phyloP scores from a whole-genome alignment of 805 yeast genomes.

The Sugiyamaella boreocaroliniensis region DNA sequence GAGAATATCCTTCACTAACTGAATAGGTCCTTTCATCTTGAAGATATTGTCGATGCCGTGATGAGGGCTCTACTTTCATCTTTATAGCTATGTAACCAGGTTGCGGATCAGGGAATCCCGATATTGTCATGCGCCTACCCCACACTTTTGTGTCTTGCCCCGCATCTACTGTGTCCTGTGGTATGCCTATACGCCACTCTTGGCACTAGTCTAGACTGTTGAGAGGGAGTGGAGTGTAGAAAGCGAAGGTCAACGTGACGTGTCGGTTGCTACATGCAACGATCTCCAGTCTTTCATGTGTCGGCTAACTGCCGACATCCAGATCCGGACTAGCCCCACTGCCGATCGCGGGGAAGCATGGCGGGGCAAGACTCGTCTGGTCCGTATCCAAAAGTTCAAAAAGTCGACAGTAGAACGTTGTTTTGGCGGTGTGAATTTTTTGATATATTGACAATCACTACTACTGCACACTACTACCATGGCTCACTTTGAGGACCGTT shows the following conservation, averaged over 20 bases:
- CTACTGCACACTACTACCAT: too few species aligned
- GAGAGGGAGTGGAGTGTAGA: neutral
- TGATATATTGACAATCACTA: too few species aligned
- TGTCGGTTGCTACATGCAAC: neutral
- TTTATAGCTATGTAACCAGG: neutral
- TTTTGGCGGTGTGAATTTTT: too few species aligned
- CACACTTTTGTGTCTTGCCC: neutral
- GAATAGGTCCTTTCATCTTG: neutral
- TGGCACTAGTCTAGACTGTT: too few species aligned
- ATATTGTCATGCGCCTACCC: neutral
- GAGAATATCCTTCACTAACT: constrained; percentile 1
- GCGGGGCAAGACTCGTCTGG: neutral
- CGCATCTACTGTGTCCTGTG: too few species aligned
- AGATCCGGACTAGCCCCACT: neutral
- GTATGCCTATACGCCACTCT: too few species aligned
- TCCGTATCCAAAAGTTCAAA: neutral
- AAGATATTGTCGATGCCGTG: neutral
- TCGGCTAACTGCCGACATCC: neutral
- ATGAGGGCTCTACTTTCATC: neutral
- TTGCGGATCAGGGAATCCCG: neutral
- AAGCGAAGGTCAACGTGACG: neutral
- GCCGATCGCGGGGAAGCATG: neutral
- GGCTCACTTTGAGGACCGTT: neutral
- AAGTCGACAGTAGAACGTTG: neutral
- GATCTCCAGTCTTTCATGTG: neutral